These are phyloP conservation scores for Cryptococcus sp. DNA, from an alignment of 1,284 basidiomycete species.

Conservation along the genomic window DNA sequence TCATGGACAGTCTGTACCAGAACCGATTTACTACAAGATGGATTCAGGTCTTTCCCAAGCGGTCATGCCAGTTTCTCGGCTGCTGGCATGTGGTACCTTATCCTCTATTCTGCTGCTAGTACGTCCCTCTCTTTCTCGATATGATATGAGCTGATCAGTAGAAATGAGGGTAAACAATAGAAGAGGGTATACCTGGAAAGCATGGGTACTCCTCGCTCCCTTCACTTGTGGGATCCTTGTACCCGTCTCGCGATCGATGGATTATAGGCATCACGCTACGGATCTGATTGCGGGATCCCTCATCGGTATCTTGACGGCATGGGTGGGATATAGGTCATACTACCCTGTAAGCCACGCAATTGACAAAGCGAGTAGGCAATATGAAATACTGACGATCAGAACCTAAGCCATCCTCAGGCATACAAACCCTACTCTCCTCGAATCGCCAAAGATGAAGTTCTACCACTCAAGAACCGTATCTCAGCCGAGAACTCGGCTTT, in stretches of 20 bases:
- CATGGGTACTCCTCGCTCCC: constrained; percentile 77
- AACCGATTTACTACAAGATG: constrained; percentile 68
- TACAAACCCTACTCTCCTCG: constrained; percentile 41
- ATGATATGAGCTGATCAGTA: constrained; percentile 54
- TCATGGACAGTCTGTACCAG: constrained; percentile 74
- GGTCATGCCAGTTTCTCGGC: constrained; percentile 71
- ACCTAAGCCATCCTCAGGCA: constrained; percentile 20
- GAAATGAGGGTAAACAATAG: constrained; percentile 85
- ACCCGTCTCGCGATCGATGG: constrained; percentile 77
- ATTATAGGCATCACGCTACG: constrained; percentile 44
- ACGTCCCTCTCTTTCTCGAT: constrained; percentile 9
- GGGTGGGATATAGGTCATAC: constrained; percentile 45
- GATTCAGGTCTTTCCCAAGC: constrained; percentile 87
- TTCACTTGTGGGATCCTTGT: constrained; percentile 74
- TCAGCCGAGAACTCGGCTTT: not conserved
- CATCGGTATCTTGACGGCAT: constrained; percentile 32
- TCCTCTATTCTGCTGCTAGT: constrained; percentile 52
- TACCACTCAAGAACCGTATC: not conserved
- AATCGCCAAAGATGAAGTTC: constrained; percentile 23
- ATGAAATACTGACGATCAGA: not conserved
- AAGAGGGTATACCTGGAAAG: constrained; percentile 74
- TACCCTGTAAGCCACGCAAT: constrained; percentile 39
- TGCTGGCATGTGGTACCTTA: constrained; percentile 46
- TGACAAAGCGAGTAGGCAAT: not conserved
- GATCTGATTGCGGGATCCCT: constrained; percentile 43